These are phyloP conservation scores for Xylariaceae sp. DNA, from an alignment of 2,329 filamentous ascomycete species.

Conservation along the genomic window DNA sequence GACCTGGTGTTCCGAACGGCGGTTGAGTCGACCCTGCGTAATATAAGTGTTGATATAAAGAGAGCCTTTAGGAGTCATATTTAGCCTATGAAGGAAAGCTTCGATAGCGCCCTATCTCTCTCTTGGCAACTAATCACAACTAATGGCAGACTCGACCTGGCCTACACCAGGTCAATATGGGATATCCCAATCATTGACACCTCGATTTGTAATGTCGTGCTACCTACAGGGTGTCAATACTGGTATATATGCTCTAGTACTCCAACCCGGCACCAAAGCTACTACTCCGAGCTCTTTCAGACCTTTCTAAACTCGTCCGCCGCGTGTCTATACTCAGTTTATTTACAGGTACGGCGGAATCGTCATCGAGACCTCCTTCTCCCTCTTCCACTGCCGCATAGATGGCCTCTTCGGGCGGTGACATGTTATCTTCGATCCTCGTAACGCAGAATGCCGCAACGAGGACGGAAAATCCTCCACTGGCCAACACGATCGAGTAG, in stretches of 20 bases:
- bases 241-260: constrained; percentile 32
- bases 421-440: constrained; percentile 59
- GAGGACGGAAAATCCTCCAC: constrained; percentile 76
- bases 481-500: constrained; percentile 79
- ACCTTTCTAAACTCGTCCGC: constrained; percentile 42
- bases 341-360: constrained; percentile 28
- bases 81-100: no score
- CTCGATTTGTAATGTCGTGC: no score
- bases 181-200: no score
- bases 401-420: constrained; percentile 36
- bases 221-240: not conserved
- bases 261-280: constrained; percentile 47
- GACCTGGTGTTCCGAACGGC: no score
- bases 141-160: no score
- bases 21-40: no score
- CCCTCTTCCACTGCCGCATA: constrained; percentile 25
- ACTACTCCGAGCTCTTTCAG: constrained; percentile 44
- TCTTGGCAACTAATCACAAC: no score
- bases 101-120: no score
- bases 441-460: constrained; percentile 70
- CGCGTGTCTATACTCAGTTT: constrained; percentile 41
- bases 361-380: constrained; percentile 39
- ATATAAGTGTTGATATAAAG: no score
- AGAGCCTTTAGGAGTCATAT: no score
- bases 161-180: no score